These are phyloP conservation scores for Bertia moriformis DNA, from an alignment of 2,329 filamentous ascomycete species.

Conservation along the genomic window DNA sequence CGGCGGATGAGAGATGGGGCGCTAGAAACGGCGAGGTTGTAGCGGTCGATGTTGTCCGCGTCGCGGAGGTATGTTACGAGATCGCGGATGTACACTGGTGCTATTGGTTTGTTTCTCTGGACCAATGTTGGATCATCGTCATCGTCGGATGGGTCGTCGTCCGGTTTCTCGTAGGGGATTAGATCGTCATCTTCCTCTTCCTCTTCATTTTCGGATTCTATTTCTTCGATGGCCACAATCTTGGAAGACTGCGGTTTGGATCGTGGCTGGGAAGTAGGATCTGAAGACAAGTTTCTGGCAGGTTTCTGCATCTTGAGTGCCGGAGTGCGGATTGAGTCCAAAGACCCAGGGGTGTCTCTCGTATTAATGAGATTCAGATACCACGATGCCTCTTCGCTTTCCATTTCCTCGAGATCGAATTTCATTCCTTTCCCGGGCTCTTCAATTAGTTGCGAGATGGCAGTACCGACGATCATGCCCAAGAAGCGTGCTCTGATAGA, in stretches of 20 bases:
- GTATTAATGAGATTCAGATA: conserved; percentile 54
- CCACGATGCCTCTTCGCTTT: conserved; percentile 58
- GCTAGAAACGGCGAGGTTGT: conserved; percentile 63
- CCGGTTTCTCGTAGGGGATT: conserved; percentile 67
- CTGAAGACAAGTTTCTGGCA: no score
- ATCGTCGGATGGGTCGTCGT: conserved; percentile 78
- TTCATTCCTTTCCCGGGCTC: conserved; percentile 61
- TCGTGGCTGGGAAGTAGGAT: not conserved
- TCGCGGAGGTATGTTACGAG: conserved; percentile 67
- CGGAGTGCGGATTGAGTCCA: not conserved
- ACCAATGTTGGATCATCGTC: conserved; percentile 85
- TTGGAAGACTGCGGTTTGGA: not conserved
- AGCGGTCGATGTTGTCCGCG: conserved; percentile 69
- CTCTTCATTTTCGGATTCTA: conserved; percentile 3
- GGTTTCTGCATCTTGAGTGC: not conserved
- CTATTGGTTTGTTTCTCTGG: conserved; percentile 64
- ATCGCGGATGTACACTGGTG: conserved; percentile 83
- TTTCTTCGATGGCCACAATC: not conserved
- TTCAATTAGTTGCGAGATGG: conserved; percentile 21
- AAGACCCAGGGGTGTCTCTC: not conserved
- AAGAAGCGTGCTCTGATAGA: not conserved
- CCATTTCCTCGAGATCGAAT: conserved; percentile 71
- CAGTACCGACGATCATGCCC: not conserved
- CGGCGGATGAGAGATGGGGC: conserved; percentile 71
- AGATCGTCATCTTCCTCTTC: conserved; percentile 50